Base-by-base conservation (phyloP, 208 protist species). In the Acanthamoeba lenticulata region DNA sequence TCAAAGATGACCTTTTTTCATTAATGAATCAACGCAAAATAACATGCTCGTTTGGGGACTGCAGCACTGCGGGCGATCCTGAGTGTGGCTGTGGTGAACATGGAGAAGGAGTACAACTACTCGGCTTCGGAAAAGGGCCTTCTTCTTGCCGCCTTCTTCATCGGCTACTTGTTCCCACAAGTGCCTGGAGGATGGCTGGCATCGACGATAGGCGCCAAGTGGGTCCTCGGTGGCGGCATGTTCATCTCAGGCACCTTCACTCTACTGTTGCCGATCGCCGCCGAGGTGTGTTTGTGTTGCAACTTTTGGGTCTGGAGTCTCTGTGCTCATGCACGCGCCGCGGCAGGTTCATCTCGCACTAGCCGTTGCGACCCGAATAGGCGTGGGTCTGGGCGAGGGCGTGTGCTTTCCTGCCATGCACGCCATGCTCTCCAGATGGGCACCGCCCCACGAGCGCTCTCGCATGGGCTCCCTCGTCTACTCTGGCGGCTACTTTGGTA, bases 401-500 rank as follows among this genome's bases (percentile, higher is more conserved):
- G 89, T 93, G 36, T 60, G 45, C 42, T 93, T 55, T 55, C 89
- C 89, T 29, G 44, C 89, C 13, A 93, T 93, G 89, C 89, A 93
- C 40, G 89, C 89, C 89, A 93, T 93, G 65, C 34, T 93, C 19
- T 74, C 62, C 89, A 55, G 57, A 24, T 93, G 89, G 89, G 89
- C 89, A 13, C 89, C 89, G 13, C 89, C 89, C 29, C 38, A 74
- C 29, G 89, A 93, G 60, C 89, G 89, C 65, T 83, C 65, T 83
- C 60, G 60, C 40, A 52, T 93, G 29, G 47, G 42, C 24, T 93
- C 89, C 44, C 7, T 93, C 21, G 57, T 74, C 32, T 93, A 93
- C n/a, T 83, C n/a, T 42, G 89, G 89, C 29, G 24, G 9, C 42
- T 93, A 93, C 45, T n/a, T 93, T 0, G 89, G 89, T 83, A 81